These are phyloP conservation scores for Hyaloperonospora brassicae DNA, from an alignment of 352 stramenopile species.

Conservation along the genomic window DNA sequence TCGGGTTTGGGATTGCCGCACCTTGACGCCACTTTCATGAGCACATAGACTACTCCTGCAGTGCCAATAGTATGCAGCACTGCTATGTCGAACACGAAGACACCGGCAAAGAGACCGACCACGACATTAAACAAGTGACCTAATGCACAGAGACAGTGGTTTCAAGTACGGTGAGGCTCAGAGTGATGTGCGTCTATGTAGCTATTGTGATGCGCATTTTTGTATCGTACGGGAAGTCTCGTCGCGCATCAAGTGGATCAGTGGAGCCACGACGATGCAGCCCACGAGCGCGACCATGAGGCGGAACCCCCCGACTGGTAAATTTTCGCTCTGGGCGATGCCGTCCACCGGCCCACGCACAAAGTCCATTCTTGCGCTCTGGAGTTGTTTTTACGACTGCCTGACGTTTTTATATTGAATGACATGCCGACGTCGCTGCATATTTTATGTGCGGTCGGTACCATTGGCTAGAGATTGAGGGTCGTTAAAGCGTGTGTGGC, in stretches of 20 bases:
- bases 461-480: conserved; percentile 26
- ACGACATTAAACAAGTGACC: conserved; percentile 68
- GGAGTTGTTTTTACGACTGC: conserved; percentile 2
- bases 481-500: conserved; percentile 3
- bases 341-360: conserved; percentile 58
- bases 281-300: conserved; percentile 62
- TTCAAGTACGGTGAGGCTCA: not conserved
- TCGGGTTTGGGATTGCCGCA: conserved; percentile 11
- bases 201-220: not conserved
- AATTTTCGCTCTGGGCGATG: conserved; percentile 57
- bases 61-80: conserved; percentile 69
- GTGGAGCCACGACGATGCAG: conserved; percentile 58
- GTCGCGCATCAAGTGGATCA: conserved; percentile 48
- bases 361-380: conserved; percentile 38
- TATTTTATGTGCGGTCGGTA: conserved; percentile 11
- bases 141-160: conserved; percentile 14
- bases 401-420: too few species aligned
- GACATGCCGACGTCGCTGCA: conserved; percentile 10
- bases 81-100: conserved; percentile 76
- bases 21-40: conserved; percentile 61
- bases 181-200: not conserved
- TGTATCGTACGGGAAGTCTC: conserved; percentile 53
- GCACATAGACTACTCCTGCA: conserved; percentile 48
- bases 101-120: conserved; percentile 48
- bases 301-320: conserved; percentile 70